These are phyloP conservation scores for Lachnellula arida DNA, from an alignment of 2,329 filamentous ascomycete genomes.

Conservation along the genomic window DNA sequence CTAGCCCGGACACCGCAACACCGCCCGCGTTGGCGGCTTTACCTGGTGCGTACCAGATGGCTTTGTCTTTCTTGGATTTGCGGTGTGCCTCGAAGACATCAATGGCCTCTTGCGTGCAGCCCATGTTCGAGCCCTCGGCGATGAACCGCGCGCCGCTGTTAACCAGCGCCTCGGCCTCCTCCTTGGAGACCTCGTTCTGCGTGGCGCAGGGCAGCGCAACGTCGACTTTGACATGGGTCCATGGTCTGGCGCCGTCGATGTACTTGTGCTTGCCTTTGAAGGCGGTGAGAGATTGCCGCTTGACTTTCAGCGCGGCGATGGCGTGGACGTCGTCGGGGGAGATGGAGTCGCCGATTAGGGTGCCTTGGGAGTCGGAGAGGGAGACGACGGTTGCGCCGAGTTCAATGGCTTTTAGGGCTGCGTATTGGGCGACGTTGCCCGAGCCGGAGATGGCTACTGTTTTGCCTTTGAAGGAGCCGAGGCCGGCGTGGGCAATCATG, in stretches of 20 bases:
- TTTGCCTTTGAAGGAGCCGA: slow-evolving; percentile 84
- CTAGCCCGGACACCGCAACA: slow-evolving; percentile 92
- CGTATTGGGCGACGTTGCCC: slow-evolving; percentile 97
- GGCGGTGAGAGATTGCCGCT: slow-evolving; percentile 75
- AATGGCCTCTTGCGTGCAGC: slow-evolving; percentile 92
- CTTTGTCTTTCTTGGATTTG: slow-evolving; percentile 59
- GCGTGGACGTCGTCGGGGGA: slow-evolving; percentile 71
- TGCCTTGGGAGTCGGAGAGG: slow-evolving; percentile 86
- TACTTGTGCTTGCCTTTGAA: slow-evolving; percentile 76
- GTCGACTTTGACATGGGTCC: slow-evolving; percentile 87
- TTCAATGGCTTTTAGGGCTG: slow-evolving; percentile 92
- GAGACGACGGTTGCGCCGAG: slow-evolving; percentile 90
- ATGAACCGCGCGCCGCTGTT: slow-evolving; percentile 75
- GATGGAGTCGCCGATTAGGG: slow-evolving; percentile 73
- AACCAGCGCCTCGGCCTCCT: slow-evolving; percentile 82
- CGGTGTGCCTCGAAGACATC: slow-evolving; percentile 82
- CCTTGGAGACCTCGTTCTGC: slow-evolving; percentile 93
- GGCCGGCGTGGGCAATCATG: slow-evolving; percentile 90
- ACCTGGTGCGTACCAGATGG: slow-evolving; percentile 94
- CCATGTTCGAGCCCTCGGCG: slow-evolving; percentile 98
- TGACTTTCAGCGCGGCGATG: slow-evolving; percentile 82
- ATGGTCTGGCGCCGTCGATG: slow-evolving; percentile 81
- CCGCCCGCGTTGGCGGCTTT: slow-evolving; percentile 98
- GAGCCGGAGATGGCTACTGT: slow-evolving; percentile 93
- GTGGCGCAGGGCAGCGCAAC: slow-evolving; percentile 90